phyloP scores from a whole-genome alignment of 768 basidiomycete genomes.

The Pisolithus orientalis region DNA sequence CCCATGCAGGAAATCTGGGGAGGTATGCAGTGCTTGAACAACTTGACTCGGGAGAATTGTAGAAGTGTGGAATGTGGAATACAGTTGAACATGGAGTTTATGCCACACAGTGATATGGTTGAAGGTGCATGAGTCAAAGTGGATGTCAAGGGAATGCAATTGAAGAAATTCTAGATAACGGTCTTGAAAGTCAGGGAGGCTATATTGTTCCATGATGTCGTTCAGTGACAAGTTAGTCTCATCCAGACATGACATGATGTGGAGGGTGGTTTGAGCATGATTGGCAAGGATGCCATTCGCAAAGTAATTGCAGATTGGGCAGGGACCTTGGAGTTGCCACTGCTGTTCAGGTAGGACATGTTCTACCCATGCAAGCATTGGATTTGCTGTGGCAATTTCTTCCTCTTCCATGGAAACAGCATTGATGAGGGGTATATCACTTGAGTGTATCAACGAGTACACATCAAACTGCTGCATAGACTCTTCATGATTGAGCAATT shows the following conservation, averaged over 20 bases:
- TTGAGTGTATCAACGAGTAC: constrained; percentile 13
- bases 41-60: constrained; percentile 13
- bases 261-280: not conserved
- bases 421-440: not conserved
- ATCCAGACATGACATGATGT: not conserved
- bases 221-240: not conserved
- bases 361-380: not conserved
- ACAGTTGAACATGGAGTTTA: constrained; percentile 17
- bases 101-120: constrained; percentile 18
- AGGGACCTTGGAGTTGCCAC: not conserved
- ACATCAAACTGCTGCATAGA: constrained; percentile 6
- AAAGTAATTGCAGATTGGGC: too few relatives aligned
- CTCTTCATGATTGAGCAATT: constrained; percentile 24
- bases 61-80: constrained; percentile 13
- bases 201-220: constrained; percentile 3
- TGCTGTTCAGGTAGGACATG: not conserved
- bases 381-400: not conserved
- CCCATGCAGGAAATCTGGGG: constrained; percentile 13
- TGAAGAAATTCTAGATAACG: not conserved
- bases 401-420: not conserved
- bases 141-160: not conserved
- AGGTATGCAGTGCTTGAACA: constrained; percentile 16
- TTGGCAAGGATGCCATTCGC: too few relatives aligned
- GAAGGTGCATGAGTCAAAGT: not conserved
- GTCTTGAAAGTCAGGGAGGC: constrained; percentile 19